Evolutionary conservation across 306 rosid species (phyloP).

Genomic region (Vachellia collinsii): DNA sequence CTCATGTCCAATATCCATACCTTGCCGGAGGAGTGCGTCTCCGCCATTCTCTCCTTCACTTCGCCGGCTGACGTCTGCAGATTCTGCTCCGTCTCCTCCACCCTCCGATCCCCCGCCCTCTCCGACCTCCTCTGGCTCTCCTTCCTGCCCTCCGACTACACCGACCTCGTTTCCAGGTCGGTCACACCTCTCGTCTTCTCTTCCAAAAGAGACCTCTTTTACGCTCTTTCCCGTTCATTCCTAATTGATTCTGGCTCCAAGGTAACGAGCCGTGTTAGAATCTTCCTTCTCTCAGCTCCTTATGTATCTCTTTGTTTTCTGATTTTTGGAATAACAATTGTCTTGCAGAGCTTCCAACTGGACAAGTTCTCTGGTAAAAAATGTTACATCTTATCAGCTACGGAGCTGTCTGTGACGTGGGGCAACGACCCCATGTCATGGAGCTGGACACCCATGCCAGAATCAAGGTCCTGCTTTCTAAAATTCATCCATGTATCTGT

Average conservation of each 20-base stretch:
- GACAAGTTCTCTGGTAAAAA: constrained; percentile 54
- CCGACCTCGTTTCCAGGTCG: constrained; percentile 42
- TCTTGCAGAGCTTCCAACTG: constrained; percentile 56
- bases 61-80: constrained; percentile 55
- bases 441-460: constrained; percentile 53
- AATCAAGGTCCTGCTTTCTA: constrained; percentile 50
- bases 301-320: neutral
- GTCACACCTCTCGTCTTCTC: constrained; percentile 37
- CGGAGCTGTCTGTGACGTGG: constrained; percentile 54
- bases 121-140: constrained; percentile 63
- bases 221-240: constrained; percentile 44
- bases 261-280: constrained; percentile 26
- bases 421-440: constrained; percentile 57
- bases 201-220: constrained; percentile 55
- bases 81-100: constrained; percentile 51
- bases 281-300: no score
- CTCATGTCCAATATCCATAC: constrained; percentile 22
- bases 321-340: neutral
- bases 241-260: constrained; percentile 58
- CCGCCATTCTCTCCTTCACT: constrained; percentile 48
- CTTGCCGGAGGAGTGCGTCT: constrained; percentile 63
- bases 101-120: constrained; percentile 44
- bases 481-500: neutral
- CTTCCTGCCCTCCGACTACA: constrained; percentile 58
- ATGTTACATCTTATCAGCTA: constrained; percentile 56